These are phyloP conservation scores for Pseudomicrostroma phylloplanum DNA, from an alignment of 1,284 basidiomycete species.

Conservation along the genomic window DNA sequence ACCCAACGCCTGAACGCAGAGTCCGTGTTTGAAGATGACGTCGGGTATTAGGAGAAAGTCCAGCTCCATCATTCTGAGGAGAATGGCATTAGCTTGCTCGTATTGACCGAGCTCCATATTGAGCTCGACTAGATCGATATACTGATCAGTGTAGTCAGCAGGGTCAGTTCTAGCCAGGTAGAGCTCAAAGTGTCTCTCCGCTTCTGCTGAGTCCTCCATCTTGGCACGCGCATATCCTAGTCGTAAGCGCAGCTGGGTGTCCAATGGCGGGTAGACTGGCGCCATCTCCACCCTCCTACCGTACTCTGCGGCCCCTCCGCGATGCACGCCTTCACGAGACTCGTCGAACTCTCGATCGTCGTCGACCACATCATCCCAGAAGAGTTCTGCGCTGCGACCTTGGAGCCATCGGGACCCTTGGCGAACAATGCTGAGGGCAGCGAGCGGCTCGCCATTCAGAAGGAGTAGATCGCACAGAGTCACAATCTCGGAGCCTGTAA, in stretches of 20 bases:
- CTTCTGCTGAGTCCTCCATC: conserved; percentile 72
- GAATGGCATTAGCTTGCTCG: conserved; percentile 32
- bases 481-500: conserved; percentile 55
- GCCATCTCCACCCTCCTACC: conserved; percentile 47
- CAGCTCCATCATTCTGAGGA: conserved; percentile 12
- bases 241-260: conserved; percentile 76
- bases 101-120: conserved; percentile 32
- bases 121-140: conserved; percentile 35
- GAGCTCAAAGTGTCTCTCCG: conserved; percentile 57
- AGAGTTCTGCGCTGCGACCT: conserved; percentile 64
- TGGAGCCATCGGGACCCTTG: conserved; percentile 82
- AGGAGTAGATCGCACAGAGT: conserved; percentile 78
- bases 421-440: conserved; percentile 66
- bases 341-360: conserved; percentile 85
- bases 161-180: conserved; percentile 28
- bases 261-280: conserved; percentile 60
- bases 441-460: conserved; percentile 63
- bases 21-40: conserved; percentile 30
- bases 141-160: conserved; percentile 27
- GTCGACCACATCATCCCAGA: conserved; percentile 68
- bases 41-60: neutral
- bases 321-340: conserved; percentile 21
- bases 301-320: conserved; percentile 37
- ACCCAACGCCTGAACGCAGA: conserved; percentile 37
- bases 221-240: conserved; percentile 77